These are phyloP conservation scores for Cytospora leucostoma DNA, from an alignment of 2,329 filamentous ascomycete species.

Conservation along the genomic window DNA sequence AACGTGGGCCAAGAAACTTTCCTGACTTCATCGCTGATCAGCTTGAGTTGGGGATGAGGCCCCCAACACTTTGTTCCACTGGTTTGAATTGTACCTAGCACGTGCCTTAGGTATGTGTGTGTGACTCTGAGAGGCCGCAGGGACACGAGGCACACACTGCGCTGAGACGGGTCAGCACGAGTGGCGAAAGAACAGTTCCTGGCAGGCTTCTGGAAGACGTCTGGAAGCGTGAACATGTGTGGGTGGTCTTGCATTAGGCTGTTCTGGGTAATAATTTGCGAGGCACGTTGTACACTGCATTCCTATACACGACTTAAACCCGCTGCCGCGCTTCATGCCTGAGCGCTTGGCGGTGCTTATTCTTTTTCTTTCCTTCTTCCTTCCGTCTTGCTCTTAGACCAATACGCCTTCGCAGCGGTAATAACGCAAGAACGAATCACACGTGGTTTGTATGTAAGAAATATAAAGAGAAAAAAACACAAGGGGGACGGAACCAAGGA, in stretches of 20 bases:
- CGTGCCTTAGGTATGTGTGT: too few relatives aligned
- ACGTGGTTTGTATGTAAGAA: not conserved
- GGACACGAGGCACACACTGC: conserved; percentile 4
- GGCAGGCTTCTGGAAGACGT: conserved; percentile 22
- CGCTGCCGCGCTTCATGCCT: not conserved
- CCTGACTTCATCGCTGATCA: conserved; percentile 8
- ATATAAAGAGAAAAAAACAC: not conserved
- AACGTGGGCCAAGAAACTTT: not conserved
- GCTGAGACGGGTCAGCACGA: conserved; percentile 19
- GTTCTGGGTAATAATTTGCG: not conserved
- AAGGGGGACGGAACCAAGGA: not conserved
- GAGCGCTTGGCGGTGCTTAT: not conserved
- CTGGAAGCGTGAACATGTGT: conserved; percentile 11
- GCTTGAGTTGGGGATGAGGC: too few relatives aligned
- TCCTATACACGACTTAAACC: not conserved
- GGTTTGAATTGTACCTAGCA: too few relatives aligned
- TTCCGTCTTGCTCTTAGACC: not conserved
- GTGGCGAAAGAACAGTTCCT: conserved; percentile 27
- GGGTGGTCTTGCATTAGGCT: not conserved
- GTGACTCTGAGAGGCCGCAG: too few relatives aligned
- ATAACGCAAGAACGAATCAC: not conserved
- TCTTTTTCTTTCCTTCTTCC: not conserved
- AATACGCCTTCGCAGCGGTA: not conserved
- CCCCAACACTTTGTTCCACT: too few relatives aligned
- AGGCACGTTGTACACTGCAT: not conserved